These are phyloP conservation scores for Gautieria morchelliformis DNA, from an alignment of 768 basidiomycete genomes.

Conservation along the genomic window DNA sequence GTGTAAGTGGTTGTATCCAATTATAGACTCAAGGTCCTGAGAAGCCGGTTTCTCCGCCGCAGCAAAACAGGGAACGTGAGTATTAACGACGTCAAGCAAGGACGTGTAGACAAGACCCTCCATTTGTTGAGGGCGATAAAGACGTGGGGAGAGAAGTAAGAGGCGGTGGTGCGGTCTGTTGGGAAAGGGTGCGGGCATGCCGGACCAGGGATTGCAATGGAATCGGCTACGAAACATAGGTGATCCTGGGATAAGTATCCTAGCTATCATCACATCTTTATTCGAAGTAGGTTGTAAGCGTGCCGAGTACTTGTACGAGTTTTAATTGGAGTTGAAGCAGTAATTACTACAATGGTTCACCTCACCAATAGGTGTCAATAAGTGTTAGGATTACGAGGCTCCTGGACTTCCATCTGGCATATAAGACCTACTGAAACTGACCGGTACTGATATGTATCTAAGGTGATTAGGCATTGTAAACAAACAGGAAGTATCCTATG, in stretches of 20 bases:
- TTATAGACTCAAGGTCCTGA: background rate
- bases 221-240: background rate
- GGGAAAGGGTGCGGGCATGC: conserved; percentile 28
- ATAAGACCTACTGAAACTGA: too few species aligned
- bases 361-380: too few species aligned
- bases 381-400: too few species aligned
- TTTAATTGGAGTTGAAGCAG: too few species aligned
- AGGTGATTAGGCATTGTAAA: too few species aligned
- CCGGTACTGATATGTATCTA: too few species aligned
- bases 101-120: conserved; percentile 71
- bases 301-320: too few species aligned
- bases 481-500: too few species aligned
- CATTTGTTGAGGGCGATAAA: conserved; percentile 72
- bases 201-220: conserved; percentile 11
- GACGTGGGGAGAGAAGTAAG: conserved; percentile 71
- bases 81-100: conserved; percentile 85
- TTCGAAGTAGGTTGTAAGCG: too few species aligned
- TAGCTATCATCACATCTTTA: too few species aligned
- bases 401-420: too few species aligned
- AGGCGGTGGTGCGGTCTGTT: conserved; percentile 42
- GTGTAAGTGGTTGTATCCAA: conserved; percentile 27
- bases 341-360: too few species aligned
- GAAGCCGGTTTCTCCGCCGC: background rate
- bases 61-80: conserved; percentile 78
- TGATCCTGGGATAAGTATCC: conserved; percentile 1